Base-by-base conservation (phyloP, 192 early-diverging fungal species). In the Linnemannia hyalina region DNA sequence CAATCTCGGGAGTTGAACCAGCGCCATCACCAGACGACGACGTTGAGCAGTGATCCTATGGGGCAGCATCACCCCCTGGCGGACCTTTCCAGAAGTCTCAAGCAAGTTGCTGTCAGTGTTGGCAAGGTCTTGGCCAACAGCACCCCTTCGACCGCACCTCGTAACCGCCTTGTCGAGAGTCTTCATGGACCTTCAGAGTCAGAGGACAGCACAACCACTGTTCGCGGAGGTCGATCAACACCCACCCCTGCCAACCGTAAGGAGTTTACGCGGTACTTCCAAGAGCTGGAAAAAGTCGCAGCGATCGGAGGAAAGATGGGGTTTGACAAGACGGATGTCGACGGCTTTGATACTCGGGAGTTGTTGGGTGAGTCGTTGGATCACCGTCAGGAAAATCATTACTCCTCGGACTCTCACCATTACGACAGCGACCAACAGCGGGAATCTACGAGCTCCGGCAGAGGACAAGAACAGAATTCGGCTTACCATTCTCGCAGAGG, bases 261-360 rank as follows among this genome's bases (percentile, higher is more conserved):
- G 38, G 82, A 85, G 41, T 85, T 85, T 75, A 76, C 77, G 3
- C 73, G 68, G 3, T 85, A 85, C 36, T 85, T 85, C 41, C 73
- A 85, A 36, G 83, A 85, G 54, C 75, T 85, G 57, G 83, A 85
- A 46, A 85, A 85, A 70, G 72, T 85, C 69, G 83, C 83, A 1
- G 83, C 78, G 20, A 70, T 85, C 41, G 78, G 83, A 18, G 63
- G 78, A 2, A 80, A 75, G 38, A 71, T 85, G 36, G 83, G 78
- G 4, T 74, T 85, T 60, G 83, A 74, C 20, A 76, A 41, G 36
- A 63, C 29, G 4, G 72, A 78, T 10, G 60, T 38, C 4, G 69
- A 82, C 3, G 75, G 68, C 6, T 23, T 47, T 38, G 55, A 57
- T 18, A 71, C 57, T 20, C 54, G 29, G 13, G 55, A 80, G 9